phyloP scores from a whole-genome alignment of 306 rosid genomes.

The Rosa chinensis region DNA sequence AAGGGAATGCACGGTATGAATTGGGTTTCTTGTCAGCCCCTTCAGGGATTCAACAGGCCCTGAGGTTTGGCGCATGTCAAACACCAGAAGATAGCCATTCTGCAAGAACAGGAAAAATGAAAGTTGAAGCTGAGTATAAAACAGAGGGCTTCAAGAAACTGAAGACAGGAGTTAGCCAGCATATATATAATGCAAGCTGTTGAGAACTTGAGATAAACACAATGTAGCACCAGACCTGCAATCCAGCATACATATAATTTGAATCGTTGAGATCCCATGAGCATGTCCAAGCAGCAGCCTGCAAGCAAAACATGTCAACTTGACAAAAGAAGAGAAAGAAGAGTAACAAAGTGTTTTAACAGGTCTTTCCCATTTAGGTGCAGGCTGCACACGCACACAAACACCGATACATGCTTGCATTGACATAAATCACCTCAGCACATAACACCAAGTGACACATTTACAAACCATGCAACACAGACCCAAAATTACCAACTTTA shows the following conservation, averaged over 20 bases:
- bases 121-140: slow-evolving; percentile 18
- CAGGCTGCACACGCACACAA: not conserved
- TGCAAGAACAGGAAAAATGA: slow-evolving; percentile 32
- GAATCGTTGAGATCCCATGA: slow-evolving; percentile 76
- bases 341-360: not conserved
- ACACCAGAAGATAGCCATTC: slow-evolving; percentile 80
- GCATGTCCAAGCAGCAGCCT: slow-evolving; percentile 92
- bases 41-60: slow-evolving; percentile 59
- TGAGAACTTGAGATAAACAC: slow-evolving; percentile 31
- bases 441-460: not conserved
- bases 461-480: not conserved
- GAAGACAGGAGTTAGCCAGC: slow-evolving; percentile 58
- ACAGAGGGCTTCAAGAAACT: slow-evolving; percentile 5
- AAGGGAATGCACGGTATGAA: slow-evolving; percentile 76
- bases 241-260: slow-evolving; percentile 70
- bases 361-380: not conserved
- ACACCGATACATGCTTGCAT: not conserved
- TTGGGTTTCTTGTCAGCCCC: slow-evolving; percentile 71
- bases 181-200: slow-evolving; percentile 48
- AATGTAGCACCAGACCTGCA: slow-evolving; percentile 57
- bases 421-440: not conserved
- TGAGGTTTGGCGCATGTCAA: slow-evolving; percentile 77
- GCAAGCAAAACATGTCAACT: slow-evolving; percentile 30
- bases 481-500: not conserved
- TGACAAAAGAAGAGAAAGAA: slow-evolving; percentile 12